A percentile compares a stretch with the other conserved stretches of the same genome.
Evolutionary conservation across 177 flowering plant genomes (phyloP).

Genomic region (Telopea speciosissima): DNA sequence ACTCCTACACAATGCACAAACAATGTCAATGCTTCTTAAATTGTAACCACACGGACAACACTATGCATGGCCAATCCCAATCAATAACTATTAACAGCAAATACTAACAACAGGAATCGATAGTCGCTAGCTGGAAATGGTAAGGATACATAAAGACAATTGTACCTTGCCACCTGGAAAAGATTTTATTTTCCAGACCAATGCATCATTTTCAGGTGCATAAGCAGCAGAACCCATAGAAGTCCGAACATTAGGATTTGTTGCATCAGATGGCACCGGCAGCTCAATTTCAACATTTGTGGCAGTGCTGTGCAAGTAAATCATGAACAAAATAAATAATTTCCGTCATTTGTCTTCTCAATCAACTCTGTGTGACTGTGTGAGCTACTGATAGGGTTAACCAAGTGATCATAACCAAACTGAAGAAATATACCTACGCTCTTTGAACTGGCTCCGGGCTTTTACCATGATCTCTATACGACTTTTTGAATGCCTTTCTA

Average conservation of each 20-base stretch:
- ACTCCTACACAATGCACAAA: constrained; percentile 51
- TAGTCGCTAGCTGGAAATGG: neutral
- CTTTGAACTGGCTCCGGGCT: constrained; percentile 77
- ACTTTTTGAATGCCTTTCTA: constrained; percentile 73
- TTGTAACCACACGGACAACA: neutral
- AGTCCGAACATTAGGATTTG: constrained; percentile 83
- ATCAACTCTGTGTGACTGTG: neutral
- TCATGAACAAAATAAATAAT: constrained; percentile 6
- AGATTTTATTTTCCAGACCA: constrained; percentile 88
- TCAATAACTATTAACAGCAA: too few relatives aligned
- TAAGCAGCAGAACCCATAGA: constrained; percentile 98
- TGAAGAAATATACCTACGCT: constrained; percentile 45
- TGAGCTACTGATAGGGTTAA: too few relatives aligned
- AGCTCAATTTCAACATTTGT: constrained; percentile 96
- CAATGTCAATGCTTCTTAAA: neutral
- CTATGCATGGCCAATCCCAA: too few relatives aligned
- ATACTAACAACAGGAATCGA: neutral
- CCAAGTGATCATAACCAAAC: neutral
- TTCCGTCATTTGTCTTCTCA: neutral
- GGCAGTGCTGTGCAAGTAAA: constrained; percentile 63
- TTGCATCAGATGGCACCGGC: constrained; percentile 89
- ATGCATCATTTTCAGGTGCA: constrained; percentile 91
- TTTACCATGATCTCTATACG: constrained; percentile 65
- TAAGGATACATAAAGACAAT: neutral
- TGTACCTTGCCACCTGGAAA: constrained; percentile 95